Evolutionary conservation across 2,329 filamentous ascomycete genomes (phyloP).

Genomic region (Aureobasidium subglaciale): DNA sequence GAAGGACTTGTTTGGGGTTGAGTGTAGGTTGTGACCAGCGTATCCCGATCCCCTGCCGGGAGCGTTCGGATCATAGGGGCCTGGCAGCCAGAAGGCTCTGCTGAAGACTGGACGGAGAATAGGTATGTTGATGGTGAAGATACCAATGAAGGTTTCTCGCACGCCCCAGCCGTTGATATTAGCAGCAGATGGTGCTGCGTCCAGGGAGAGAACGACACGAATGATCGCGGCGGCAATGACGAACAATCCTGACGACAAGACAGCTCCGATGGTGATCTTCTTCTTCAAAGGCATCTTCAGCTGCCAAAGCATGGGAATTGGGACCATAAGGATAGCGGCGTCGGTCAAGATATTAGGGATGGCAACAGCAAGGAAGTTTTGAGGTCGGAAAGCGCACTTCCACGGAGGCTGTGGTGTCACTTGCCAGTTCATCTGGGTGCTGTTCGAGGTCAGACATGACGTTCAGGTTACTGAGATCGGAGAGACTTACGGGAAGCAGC

Average conservation of each 20-base stretch:
- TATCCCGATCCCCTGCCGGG: neutral
- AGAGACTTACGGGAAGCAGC: constrained; percentile 22
- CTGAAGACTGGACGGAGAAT: constrained; percentile 28
- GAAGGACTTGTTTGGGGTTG: neutral
- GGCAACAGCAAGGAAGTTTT: constrained; percentile 27
- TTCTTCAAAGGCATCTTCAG: constrained; percentile 26
- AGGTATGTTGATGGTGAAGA: constrained; percentile 31
- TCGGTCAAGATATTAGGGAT: constrained; percentile 30
- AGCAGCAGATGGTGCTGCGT: constrained; percentile 24
- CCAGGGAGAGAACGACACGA: constrained; percentile 28
- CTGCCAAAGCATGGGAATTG: constrained; percentile 30
- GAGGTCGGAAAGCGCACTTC: constrained; percentile 25
- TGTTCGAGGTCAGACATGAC: neutral
- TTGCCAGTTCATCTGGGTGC: constrained; percentile 25
- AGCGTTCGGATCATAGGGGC: constrained; percentile 15
- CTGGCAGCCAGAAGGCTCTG: constrained; percentile 26
- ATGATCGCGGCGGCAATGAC: constrained; percentile 32
- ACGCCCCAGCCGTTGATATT: constrained; percentile 35
- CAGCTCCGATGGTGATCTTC: constrained; percentile 28
- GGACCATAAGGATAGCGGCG: constrained; percentile 27
- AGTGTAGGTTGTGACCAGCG: neutral
- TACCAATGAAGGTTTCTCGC: constrained; percentile 31
- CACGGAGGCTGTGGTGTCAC: constrained; percentile 24
- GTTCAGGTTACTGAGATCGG: neutral
- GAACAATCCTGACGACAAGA: constrained; percentile 31